Evolutionary conservation across 164 flowering plant genomes (phyloP).

Genomic region (Echeveria elegans): DNA sequence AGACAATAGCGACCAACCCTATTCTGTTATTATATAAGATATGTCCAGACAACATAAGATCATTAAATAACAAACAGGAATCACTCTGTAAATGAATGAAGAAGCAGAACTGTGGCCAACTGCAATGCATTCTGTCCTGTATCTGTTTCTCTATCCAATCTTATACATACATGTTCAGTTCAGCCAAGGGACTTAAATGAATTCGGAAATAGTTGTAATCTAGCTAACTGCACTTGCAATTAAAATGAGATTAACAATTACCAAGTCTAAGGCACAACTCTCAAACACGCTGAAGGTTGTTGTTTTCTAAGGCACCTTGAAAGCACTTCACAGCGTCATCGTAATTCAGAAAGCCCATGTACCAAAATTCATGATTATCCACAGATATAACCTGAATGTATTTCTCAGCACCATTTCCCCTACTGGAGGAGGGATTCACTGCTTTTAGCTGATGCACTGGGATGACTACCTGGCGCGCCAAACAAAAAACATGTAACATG

Average conservation of each 20-base stretch:
- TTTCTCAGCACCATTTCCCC: conserved; percentile 31
- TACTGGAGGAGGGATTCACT: conserved; percentile 53
- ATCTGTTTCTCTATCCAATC: background rate
- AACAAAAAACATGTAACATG: conserved; percentile 6
- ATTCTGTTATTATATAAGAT: too few species aligned
- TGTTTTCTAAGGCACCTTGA: conserved; percentile 24
- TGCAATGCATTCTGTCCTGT: too few species aligned
- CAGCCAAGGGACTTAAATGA: background rate
- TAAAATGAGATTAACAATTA: background rate
- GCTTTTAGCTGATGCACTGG: conserved; percentile 73
- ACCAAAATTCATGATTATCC: conserved; percentile 60
- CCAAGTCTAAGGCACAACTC: conserved; percentile 1
- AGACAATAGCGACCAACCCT: too few species aligned
- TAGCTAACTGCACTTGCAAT: background rate
- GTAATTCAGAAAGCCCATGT: conserved; percentile 52
- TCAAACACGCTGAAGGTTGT: conserved; percentile 23
- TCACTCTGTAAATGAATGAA: too few species aligned
- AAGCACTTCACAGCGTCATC: conserved; percentile 30
- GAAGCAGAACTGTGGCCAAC: too few species aligned
- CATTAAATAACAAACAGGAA: too few species aligned
- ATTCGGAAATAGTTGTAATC: background rate
- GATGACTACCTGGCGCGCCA: conserved; percentile 38
- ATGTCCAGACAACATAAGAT: too few species aligned
- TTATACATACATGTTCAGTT: background rate
- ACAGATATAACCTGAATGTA: conserved; percentile 44